phyloP scores from a whole-genome alignment of 1,139 yeast genomes.

The Diutina pseudorugosa region DNA sequence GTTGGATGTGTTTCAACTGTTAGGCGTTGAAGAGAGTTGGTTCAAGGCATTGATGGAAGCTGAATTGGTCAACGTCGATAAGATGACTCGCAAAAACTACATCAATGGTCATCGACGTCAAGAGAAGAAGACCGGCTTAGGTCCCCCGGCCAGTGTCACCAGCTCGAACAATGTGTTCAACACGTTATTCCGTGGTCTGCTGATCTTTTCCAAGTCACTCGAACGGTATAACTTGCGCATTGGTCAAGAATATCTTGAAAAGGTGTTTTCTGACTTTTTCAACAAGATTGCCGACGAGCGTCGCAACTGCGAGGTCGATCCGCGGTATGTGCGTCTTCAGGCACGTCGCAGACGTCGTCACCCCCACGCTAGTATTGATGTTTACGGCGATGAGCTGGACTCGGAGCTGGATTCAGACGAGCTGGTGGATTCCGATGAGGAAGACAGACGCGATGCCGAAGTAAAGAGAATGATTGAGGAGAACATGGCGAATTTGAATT shows the following conservation, averaged over 20 bases:
- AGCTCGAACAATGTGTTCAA: constrained; percentile 42
- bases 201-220: constrained; percentile 67
- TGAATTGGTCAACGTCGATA: constrained; percentile 44
- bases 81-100: constrained; percentile 30
- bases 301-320: constrained; percentile 69
- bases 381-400: constrained; percentile 15
- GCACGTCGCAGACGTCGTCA: constrained; percentile 13
- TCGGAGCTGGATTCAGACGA: constrained; percentile 12
- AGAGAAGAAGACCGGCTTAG: constrained; percentile 4
- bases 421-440: constrained; percentile 13
- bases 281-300: constrained; percentile 38
- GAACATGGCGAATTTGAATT: constrained; percentile 41
- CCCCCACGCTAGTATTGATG: constrained; percentile 8
- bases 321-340: constrained; percentile 25
- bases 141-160: constrained; percentile 8
- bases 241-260: constrained; percentile 70
- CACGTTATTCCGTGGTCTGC: constrained; percentile 76
- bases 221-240: constrained; percentile 67
- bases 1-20: constrained; percentile 53
- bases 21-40: constrained; percentile 57
- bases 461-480: constrained; percentile 26
- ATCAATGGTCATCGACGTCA: constrained; percentile 6
- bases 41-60: constrained; percentile 53
- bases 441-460: constrained; percentile 15
- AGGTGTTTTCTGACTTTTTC: constrained; percentile 60